Base-by-base conservation (phyloP, 345 rosid species). In the Brassica cretica region DNA sequence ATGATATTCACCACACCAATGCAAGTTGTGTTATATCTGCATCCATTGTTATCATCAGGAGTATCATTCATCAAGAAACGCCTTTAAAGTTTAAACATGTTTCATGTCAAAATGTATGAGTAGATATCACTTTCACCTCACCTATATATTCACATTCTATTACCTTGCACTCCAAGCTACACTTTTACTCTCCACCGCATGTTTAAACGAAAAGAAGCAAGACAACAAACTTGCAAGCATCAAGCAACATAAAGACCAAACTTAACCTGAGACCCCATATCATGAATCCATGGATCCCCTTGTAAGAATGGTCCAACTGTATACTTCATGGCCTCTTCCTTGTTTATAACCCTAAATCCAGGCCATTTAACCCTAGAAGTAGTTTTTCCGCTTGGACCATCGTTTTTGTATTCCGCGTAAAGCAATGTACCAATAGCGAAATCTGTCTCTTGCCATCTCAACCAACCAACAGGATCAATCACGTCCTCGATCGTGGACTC, bases 391-490 rank as follows among this genome's bases (percentile, higher is more conserved):
- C 95, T 90, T 8, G 84, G 80, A 21, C 97, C 97, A 1, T 76
- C 75, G 70, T 94, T 94, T 35, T 85, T 85, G 70, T 71, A 92
- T 84, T 94, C 98, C 0, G 83, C 95, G 16, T 89, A 94, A 70
- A 71, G 84, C 56, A 92, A 76, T 2, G 92, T 90, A 2, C 81
- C 62, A 15, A 88, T 78, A 0, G 87, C 94, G 2, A 74, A 83
- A 5, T 87, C 82, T 1, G 78, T 72, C 59, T 85, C 93, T 55
- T 82, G 80, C 90, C 88, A 92, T 6, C 87, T 80, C 59, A 87
- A 12, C 89, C 90, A 94, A 6, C 98, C 98, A 6, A 82, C 88
- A 12, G 97, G 97, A 24, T 91, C 84, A 3, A 94, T 88, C 2
- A 89, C 71, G 76, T 87, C 91, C 29, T 55, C 92, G 46, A 94